phyloP scores from a whole-genome alignment of 2,329 filamentous ascomycete species.

The Cladophialophora immunda region DNA sequence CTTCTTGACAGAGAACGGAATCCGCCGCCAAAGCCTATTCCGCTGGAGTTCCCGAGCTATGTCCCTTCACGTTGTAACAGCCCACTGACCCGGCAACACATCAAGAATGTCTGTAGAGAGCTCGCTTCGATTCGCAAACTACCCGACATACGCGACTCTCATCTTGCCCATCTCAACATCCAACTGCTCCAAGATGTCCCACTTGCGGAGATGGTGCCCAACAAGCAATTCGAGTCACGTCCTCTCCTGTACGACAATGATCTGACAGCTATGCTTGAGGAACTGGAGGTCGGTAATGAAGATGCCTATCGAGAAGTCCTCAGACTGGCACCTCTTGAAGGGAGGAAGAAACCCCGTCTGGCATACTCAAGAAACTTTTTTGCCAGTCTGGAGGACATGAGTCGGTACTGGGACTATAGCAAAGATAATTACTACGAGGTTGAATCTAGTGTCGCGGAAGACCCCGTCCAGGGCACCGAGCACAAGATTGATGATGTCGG shows the following conservation, averaged over 20 bases:
- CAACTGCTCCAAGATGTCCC: slow-evolving; percentile 49
- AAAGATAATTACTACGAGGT: slow-evolving; percentile 64
- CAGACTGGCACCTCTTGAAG: slow-evolving; percentile 55
- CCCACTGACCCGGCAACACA: slow-evolving; percentile 47
- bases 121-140: slow-evolving; percentile 55
- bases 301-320: slow-evolving; percentile 66
- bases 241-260: slow-evolving; percentile 49
- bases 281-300: slow-evolving; percentile 64
- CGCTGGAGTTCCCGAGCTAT: slow-evolving; percentile 62
- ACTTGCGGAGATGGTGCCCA: slow-evolving; percentile 48
- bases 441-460: slow-evolving; percentile 42
- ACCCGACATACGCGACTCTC: slow-evolving; percentile 51
- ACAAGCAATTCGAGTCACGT: slow-evolving; percentile 46
- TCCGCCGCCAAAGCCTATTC: slow-evolving; percentile 59
- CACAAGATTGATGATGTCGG: slow-evolving; percentile 32
- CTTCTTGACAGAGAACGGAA: slow-evolving; percentile 52
- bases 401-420: slow-evolving; percentile 70
- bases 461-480: slow-evolving; percentile 4
- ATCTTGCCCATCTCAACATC: slow-evolving; percentile 54
- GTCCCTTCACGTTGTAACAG: slow-evolving; percentile 48
- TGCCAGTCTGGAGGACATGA: slow-evolving; percentile 65
- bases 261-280: slow-evolving; percentile 45
- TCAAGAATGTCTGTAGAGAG: slow-evolving; percentile 51
- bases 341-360: slow-evolving; percentile 58
- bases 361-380: slow-evolving; percentile 69